Base-by-base conservation (phyloP, 192 early-diverging fungal genomes). In the Backusella liffmaniae region DNA sequence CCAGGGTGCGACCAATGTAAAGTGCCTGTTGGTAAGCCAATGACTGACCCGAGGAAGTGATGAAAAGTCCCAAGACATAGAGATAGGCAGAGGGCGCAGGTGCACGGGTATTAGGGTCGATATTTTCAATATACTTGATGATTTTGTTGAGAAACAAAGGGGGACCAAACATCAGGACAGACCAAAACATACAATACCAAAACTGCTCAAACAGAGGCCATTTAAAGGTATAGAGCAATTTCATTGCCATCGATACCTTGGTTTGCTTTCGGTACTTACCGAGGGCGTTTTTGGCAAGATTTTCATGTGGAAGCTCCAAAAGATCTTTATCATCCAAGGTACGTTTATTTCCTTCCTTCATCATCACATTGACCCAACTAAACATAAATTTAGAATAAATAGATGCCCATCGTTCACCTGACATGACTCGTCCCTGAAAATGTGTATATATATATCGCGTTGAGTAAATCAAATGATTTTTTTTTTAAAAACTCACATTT, bases 1-100 rank as follows among this genome's bases (percentile, higher is more conserved):
- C 82, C 18, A 92, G 79, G n/a, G 85, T 84, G 6, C 92, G 85
- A 35, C 92, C 92, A 56, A 88, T 89, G 76, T 88, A 89, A 49
- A 92, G 84, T 0, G 86, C 79, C 69, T 87, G 85, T 67, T 88
- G 86, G 21, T 82, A 72, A 35, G 82, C 42, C 18, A 86, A 62
- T 8, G 87, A 86, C 29, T 86, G 84, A 4, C 86, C 49, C 1
- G 76, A 39, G 1, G 77, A 80, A 7, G 84, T 83, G 37, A 91
- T 21, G 66, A 92, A 82, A 36, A 94, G 75, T 32, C 88, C 88
- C 42, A 91, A 80, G 1, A 89, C 89, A 67, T 89, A 91, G 29
- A 88, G 56, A 66, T 87, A 93, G 0, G 90, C 86, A 5, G 79
- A 78, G 6, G 71, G 16, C 1, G 66, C 32, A 51, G 79, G 76